These are phyloP conservation scores for Thalassiosira hispida DNA, from an alignment of 352 stramenopile species.

Conservation along the genomic window DNA sequence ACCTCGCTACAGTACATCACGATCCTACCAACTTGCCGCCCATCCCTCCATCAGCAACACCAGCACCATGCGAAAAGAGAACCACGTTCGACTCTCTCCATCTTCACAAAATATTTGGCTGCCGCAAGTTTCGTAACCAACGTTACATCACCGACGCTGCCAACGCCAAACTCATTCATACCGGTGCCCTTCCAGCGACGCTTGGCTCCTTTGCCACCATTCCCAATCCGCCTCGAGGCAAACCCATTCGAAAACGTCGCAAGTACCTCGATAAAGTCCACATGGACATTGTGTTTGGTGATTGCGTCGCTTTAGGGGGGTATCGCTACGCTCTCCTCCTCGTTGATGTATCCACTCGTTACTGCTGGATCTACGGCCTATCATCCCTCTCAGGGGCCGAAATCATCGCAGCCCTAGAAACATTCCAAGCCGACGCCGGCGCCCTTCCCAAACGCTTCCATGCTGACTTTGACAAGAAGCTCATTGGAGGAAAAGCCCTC, in stretches of 20 bases:
- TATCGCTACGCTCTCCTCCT: neutral
- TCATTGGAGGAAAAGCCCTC: neutral
- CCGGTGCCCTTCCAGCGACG: neutral
- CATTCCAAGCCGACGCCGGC: neutral
- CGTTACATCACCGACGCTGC: neutral
- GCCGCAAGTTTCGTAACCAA: neutral
- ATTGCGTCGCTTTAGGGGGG: neutral
- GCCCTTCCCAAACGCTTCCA: neutral
- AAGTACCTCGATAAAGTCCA: constrained; percentile 4
- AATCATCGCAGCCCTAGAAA: neutral
- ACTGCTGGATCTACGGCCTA: constrained; percentile 6
- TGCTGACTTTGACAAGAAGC: constrained; percentile 2
- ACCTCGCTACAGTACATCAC: neutral
- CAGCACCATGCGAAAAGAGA: neutral
- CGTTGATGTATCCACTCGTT: neutral
- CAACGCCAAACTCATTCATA: neutral
- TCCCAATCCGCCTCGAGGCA: neutral
- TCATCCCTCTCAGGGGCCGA: neutral
- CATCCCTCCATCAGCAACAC: neutral
- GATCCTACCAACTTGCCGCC: neutral
- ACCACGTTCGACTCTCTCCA: neutral
- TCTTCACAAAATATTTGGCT: neutral
- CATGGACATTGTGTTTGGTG: constrained; percentile 10
- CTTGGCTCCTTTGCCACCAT: neutral
- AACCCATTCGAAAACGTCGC: neutral